Conservation (phyloP, 129 eudicot genomes). For the Tanacetum coccineum region DNA sequence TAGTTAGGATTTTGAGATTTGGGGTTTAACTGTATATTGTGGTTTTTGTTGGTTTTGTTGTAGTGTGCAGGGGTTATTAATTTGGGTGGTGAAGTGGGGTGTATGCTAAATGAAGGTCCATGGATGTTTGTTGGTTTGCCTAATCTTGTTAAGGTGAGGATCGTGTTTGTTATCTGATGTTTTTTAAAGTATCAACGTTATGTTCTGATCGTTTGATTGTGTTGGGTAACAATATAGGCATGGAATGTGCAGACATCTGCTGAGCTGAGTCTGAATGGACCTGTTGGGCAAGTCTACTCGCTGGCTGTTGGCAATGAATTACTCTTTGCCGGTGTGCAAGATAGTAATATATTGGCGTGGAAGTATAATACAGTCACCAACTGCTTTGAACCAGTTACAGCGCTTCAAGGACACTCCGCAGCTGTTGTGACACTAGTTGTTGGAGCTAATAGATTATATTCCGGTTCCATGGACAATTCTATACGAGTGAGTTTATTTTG, state of each 20-base stretch:
- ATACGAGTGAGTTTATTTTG: constrained; percentile 49
- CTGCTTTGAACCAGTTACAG: constrained; percentile 91
- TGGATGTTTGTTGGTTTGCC: constrained; percentile 90
- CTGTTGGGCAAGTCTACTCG: constrained; percentile 91
- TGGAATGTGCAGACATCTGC: constrained; percentile 80
- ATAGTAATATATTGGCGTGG: constrained; percentile 91
- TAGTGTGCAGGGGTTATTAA: constrained; percentile 72
- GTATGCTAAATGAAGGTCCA: constrained; percentile 97
- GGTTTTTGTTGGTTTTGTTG: constrained; percentile 26
- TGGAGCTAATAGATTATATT: constrained; percentile 86
- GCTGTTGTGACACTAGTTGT: constrained; percentile 86
- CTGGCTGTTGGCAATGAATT: constrained; percentile 80
- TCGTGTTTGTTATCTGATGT: constrained; percentile 1
- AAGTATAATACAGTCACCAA: constrained; percentile 64
- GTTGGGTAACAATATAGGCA: constrained; percentile 44
- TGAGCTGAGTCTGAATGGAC: constrained; percentile 79
- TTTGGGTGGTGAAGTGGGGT: constrained; percentile 79
- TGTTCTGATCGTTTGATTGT: constrained; percentile 15
- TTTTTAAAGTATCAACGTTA: background rate
- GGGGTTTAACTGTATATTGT: constrained; percentile 13
- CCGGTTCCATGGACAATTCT: constrained; percentile 95
- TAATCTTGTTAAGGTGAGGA: constrained; percentile 75
- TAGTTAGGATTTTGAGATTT: background rate
- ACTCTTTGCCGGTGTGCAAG: constrained; percentile 90
- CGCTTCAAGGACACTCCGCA: constrained; percentile 80